phyloP scores from a whole-genome alignment of 164 flowering plant species.

The Vitis rupestris region DNA sequence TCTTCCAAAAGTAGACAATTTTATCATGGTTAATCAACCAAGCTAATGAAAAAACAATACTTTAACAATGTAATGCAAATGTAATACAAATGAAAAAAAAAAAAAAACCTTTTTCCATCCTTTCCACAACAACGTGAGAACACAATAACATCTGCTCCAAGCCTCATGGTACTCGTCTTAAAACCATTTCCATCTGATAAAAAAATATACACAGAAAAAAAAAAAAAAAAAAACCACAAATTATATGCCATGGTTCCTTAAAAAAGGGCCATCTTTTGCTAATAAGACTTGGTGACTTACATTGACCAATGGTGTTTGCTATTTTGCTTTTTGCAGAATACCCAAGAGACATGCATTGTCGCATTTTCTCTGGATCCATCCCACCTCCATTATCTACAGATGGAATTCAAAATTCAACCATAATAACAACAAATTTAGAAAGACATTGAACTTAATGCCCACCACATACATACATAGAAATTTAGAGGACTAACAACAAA shows the following conservation, averaged over 20 bases:
- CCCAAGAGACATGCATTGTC: slow-evolving; percentile 96
- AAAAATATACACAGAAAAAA: slow-evolving; percentile 1
- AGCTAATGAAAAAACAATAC: too few relatives aligned
- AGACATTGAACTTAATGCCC: neutral
- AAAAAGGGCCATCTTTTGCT: neutral
- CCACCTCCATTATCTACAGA: slow-evolving; percentile 88
- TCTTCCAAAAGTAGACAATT: too few relatives aligned
- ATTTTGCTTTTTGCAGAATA: slow-evolving; percentile 89
- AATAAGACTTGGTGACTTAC: slow-evolving; percentile 36
- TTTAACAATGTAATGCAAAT: neutral
- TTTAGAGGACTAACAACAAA: too few relatives aligned
- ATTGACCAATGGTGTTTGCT: slow-evolving; percentile 92
- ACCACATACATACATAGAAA: too few relatives aligned
- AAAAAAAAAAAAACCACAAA: neutral
- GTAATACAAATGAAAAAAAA: neutral
- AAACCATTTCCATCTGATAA: slow-evolving; percentile 94
- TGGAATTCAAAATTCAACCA: neutral
- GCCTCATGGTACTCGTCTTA: slow-evolving; percentile 97
- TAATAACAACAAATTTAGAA: neutral
- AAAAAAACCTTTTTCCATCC: slow-evolving; percentile 63
- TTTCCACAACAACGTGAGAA: slow-evolving; percentile 74
- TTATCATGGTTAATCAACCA: too few relatives aligned
- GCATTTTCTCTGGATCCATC: slow-evolving; percentile 89
- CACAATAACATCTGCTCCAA: slow-evolving; percentile 98
- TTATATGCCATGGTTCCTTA: neutral